Evolutionary conservation across 805 yeast species (phyloP).

Genomic region (Yarrowia hollandica): DNA sequence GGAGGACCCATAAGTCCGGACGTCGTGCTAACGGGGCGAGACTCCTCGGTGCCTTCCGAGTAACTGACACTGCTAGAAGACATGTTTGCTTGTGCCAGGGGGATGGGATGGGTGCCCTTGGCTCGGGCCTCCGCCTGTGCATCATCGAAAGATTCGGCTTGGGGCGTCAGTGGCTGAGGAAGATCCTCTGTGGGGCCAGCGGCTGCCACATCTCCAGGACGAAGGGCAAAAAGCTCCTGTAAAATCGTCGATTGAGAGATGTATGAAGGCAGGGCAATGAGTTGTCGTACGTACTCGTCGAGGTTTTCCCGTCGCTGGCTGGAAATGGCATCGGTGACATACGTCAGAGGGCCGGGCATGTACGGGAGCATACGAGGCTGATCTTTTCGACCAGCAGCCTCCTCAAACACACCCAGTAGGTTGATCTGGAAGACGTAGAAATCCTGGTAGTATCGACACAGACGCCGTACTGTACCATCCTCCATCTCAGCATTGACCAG

Average conservation of each 20-base stretch:
- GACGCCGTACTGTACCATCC: conserved; percentile 65
- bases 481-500: conserved; percentile 65
- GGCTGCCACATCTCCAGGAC: conserved; percentile 62
- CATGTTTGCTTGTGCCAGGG: neutral
- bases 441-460: conserved; percentile 92
- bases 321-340: conserved; percentile 76
- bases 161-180: conserved; percentile 41
- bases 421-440: conserved; percentile 90
- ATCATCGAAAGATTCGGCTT: neutral
- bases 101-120: neutral
- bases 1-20: conserved; percentile 8
- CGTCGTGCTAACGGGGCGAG: conserved; percentile 23
- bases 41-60: neutral
- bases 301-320: conserved; percentile 55
- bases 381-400: conserved; percentile 87
- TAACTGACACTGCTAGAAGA: neutral
- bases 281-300: conserved; percentile 56
- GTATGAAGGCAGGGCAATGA: conserved; percentile 72
- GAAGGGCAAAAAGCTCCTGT: conserved; percentile 65
- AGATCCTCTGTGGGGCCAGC: conserved; percentile 37
- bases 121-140: conserved; percentile 4
- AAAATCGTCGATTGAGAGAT: conserved; percentile 72
- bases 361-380: conserved; percentile 80
- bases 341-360: conserved; percentile 93
- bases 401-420: conserved; percentile 79